A percentile compares a stretch with the other conserved stretches of the same genome.
phyloP scores from a whole-genome alignment of 2,329 filamentous ascomycete species.

The Dactylellina haptotyla region DNA sequence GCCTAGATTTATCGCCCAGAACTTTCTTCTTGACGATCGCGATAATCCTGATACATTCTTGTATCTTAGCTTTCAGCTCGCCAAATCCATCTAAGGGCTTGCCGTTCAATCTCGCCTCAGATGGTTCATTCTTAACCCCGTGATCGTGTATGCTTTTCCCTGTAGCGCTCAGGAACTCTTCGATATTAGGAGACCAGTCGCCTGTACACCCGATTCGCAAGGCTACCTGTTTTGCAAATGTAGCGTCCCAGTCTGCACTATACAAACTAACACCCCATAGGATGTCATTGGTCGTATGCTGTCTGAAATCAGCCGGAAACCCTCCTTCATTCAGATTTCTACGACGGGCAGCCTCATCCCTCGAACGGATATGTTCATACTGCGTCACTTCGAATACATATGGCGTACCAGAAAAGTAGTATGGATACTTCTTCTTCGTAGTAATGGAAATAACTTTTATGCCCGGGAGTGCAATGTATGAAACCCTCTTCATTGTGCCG shows the following conservation, averaged over 20 bases:
- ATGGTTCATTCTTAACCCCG: background rate
- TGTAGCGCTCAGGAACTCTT: conserved; percentile 46
- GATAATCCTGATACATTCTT: conserved; percentile 54
- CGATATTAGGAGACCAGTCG: conserved; percentile 55
- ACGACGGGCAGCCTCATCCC: conserved; percentile 17
- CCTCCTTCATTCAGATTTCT: conserved; percentile 41
- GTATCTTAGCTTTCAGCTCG: conserved; percentile 55
- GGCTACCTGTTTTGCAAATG: conserved; percentile 53
- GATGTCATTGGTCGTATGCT: conserved; percentile 53
- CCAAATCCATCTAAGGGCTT: conserved; percentile 55
- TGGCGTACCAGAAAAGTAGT: conserved; percentile 55
- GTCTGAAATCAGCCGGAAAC: conserved; percentile 53
- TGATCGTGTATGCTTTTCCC: conserved; percentile 40
- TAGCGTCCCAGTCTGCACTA: conserved; percentile 55
- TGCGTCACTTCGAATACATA: conserved; percentile 58
- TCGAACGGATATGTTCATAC: conserved; percentile 55
- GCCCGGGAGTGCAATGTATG: conserved; percentile 57
- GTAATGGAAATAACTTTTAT: conserved; percentile 55
- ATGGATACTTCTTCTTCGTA: conserved; percentile 57
- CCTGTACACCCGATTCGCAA: conserved; percentile 54
- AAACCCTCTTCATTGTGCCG: conserved; percentile 53
- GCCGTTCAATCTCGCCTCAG: conserved; percentile 2
- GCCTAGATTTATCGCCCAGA: conserved; percentile 38
- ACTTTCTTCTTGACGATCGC: conserved; percentile 41
- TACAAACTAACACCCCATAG: conserved; percentile 56